Conservation (phyloP, 2,329 filamentous ascomycete species). For the Neonectria sp. region DNA sequence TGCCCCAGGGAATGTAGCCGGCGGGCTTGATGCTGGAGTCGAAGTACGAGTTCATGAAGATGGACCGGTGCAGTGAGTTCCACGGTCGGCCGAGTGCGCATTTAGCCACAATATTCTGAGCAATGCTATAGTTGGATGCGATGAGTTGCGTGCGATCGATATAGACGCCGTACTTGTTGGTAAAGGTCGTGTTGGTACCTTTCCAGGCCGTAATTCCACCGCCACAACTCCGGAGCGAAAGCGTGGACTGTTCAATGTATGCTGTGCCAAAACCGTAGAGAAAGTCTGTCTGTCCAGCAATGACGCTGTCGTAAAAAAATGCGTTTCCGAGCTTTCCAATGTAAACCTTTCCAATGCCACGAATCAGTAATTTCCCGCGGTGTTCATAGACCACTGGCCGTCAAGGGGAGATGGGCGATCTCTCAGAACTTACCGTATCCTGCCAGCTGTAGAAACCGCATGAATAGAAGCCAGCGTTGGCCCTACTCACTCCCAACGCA, state of each 20-base stretch:
- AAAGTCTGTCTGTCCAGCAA: constrained; percentile 79
- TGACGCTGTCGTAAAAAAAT: constrained; percentile 72
- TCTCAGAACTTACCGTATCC: constrained; percentile 67
- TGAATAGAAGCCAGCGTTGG: constrained; percentile 77
- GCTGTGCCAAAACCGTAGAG: constrained; percentile 78
- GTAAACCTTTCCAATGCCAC: constrained; percentile 62
- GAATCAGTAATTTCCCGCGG: background rate
- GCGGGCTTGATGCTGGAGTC: constrained; percentile 66
- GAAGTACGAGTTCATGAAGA: constrained; percentile 69
- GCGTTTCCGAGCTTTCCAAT: constrained; percentile 77
- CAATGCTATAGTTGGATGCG: constrained; percentile 66
- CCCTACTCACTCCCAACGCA: constrained; percentile 71
- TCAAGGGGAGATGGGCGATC: background rate
- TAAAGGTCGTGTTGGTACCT: constrained; percentile 72
- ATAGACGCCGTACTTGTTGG: constrained; percentile 77
- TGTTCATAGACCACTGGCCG: background rate
- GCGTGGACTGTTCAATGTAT: constrained; percentile 68
- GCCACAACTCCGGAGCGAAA: constrained; percentile 72
- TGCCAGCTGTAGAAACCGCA: constrained; percentile 77
- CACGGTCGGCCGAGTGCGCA: constrained; percentile 74
- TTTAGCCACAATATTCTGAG: constrained; percentile 52
- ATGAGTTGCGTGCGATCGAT: constrained; percentile 68
- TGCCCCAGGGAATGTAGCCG: constrained; percentile 63
- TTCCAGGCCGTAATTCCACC: constrained; percentile 81
- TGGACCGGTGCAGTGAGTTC: constrained; percentile 69